Percentiles rank a stretch among this genome's conserved stretches.
These are phyloP conservation scores for Anthostomella pinea DNA, from an alignment of 2,329 filamentous ascomycete genomes.

Conservation along the genomic window DNA sequence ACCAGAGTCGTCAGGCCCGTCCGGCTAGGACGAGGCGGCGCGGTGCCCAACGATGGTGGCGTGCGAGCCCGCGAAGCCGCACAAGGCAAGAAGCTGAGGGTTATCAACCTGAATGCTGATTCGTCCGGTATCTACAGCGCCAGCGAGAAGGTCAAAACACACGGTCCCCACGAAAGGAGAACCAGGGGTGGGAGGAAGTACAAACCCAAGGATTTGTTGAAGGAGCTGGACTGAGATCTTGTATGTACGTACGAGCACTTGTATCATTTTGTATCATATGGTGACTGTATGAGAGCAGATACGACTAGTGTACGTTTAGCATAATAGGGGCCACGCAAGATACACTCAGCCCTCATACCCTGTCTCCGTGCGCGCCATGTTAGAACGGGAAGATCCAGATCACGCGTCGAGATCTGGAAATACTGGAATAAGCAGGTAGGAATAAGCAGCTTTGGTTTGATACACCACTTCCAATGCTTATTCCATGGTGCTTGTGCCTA, in stretches of 20 bases:
- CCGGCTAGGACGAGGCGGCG: conserved; percentile 52
- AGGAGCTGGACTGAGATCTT: conserved; percentile 30
- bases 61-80: conserved; percentile 37
- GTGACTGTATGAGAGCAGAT: too few species aligned
- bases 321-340: too few species aligned
- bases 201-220: conserved; percentile 35
- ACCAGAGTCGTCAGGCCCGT: conserved; percentile 64
- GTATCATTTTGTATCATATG: too few species aligned
- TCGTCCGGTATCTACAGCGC: conserved; percentile 38
- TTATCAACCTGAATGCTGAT: conserved; percentile 38
- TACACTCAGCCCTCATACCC: too few species aligned
- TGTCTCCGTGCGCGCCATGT: too few species aligned
- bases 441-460: too few species aligned
- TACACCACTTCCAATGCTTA: too few species aligned
- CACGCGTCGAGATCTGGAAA: too few species aligned
- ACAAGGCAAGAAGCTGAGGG: conserved; percentile 37
- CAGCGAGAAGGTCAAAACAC: conserved; percentile 31
- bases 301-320: too few species aligned
- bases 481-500: too few species aligned
- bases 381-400: too few species aligned
- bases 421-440: too few species aligned
- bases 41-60: conserved; percentile 42
- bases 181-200: conserved; percentile 41
- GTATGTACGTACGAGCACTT: background rate
- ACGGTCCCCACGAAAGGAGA: conserved; percentile 33